Base-by-base conservation (phyloP, 73 alveolate species). In the Blepharisma japonicum region DNA sequence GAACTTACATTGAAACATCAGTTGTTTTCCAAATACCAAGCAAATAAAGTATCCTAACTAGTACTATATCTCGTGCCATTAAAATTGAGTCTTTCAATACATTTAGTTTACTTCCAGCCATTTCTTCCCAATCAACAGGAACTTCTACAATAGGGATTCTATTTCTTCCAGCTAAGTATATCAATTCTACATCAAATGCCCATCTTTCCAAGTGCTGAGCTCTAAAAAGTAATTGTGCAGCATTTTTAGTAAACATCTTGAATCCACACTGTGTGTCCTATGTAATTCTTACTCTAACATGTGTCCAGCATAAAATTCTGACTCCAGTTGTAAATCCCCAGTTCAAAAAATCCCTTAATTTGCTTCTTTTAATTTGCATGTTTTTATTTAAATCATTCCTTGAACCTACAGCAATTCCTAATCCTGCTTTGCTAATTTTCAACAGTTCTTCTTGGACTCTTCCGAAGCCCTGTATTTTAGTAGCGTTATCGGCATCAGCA, bases 261-360 rank as follows among this genome's bases (percentile, higher is more conserved):
- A 94, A 94, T 14, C 98, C 99, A 82, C 98, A 94, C 87, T 94
- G 89, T 7, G 99, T 94, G 78, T 94, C 99, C 81, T 88, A 50
- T 32, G 21, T 55, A 18, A 21, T 51, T 8, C 9, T 55, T 77
- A 77, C 83, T 11, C 51, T 84, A 20, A 84, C 11, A 49, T 46
- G 66, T 11, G 89, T 86, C 42, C 94, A 92, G 79, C 88, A 88
- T 32, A 88, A 79, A 25, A 67, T 66, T 71, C 82, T 81, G 0
- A 89, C 81, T 38, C 84, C 79, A 77, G 86, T 81, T 77, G 84
- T 85, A 77, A 87, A 84, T 77, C 83, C 45, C 25, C 46, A 68
- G 49, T 85, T 83, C 72, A 91, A 56, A 66, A 91, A 48, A 51
- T 89, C 80, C 81, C 97, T 88, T 71, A 87, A 88, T 88, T 88